Conservation (phyloP, 371 early-diverging fungal species). For the Mucor indicus region DNA sequence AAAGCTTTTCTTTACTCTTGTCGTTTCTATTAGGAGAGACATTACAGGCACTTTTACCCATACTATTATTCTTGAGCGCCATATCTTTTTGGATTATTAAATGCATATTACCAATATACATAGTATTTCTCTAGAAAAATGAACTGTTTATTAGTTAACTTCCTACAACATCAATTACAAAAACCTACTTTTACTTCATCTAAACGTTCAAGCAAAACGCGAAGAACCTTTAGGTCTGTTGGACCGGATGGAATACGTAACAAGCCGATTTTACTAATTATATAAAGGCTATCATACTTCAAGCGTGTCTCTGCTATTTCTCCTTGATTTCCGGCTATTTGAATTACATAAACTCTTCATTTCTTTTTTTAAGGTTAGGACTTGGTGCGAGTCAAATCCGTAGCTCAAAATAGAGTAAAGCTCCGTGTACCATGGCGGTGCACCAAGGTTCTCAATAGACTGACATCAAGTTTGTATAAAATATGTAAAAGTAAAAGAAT, state of each 20-base stretch:
- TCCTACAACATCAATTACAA: conserved; percentile 2
- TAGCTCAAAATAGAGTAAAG: too few species aligned
- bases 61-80: not conserved
- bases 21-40: conserved; percentile 4
- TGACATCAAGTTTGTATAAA: too few species aligned
- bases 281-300: conserved; percentile 1
- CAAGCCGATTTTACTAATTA: conserved; percentile 1
- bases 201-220: conserved; percentile 1
- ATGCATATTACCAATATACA: conserved; percentile 1
- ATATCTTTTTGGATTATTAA: conserved; percentile 1
- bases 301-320: conserved; percentile 4
- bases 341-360: conserved; percentile 1
- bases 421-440: too few species aligned
- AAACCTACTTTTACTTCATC: conserved; percentile 5
- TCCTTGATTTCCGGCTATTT: conserved; percentile 2
- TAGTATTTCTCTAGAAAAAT: conserved; percentile 3
- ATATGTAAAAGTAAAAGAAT: too few species aligned
- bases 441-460: too few species aligned
- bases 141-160: not conserved
- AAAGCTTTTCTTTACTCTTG: conserved; percentile 12
- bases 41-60: not conserved
- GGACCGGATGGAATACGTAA: conserved; percentile 1
- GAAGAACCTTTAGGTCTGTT: conserved; percentile 2
- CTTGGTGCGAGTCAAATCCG: too few species aligned
- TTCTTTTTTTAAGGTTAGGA: conserved; percentile 4